These are phyloP conservation scores for Candida gigantensis DNA, from an alignment of 1,139 yeast genomes.

Conservation along the genomic window DNA sequence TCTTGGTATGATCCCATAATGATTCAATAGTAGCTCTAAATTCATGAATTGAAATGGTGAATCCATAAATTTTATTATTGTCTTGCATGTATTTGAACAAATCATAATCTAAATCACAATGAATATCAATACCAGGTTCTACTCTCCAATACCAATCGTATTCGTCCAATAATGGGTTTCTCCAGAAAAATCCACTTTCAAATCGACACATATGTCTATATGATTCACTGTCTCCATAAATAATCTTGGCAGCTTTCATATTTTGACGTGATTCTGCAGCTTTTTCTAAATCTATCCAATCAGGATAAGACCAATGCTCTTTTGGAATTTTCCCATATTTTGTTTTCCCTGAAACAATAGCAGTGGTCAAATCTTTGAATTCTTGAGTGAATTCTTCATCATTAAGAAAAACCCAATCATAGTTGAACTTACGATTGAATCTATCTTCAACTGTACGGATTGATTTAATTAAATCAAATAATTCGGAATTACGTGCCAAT, in stretches of 20 bases:
- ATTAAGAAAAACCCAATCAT: constrained; percentile 82
- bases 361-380: constrained; percentile 49
- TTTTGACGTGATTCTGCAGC: constrained; percentile 51
- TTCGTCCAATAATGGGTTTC: constrained; percentile 51
- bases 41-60: constrained; percentile 66
- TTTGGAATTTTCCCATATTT: constrained; percentile 61
- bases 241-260: constrained; percentile 51
- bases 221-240: constrained; percentile 63
- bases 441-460: constrained; percentile 73
- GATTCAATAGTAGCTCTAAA: constrained; percentile 58
- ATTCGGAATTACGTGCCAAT: constrained; percentile 63
- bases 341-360: constrained; percentile 60
- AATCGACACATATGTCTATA: constrained; percentile 81
- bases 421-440: constrained; percentile 64
- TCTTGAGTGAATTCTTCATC: constrained; percentile 61
- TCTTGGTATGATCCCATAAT: constrained; percentile 56
- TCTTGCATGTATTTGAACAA: constrained; percentile 63
- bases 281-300: constrained; percentile 60
- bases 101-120: constrained; percentile 67
- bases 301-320: constrained; percentile 74
- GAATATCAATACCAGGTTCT: constrained; percentile 63
- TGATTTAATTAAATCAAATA: constrained; percentile 61
- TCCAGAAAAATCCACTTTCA: constrained; percentile 66
- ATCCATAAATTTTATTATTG: constrained; percentile 62
- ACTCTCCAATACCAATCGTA: constrained; percentile 75